Evolutionary conservation across 371 early-diverging fungal genomes (phyloP).

Genomic region (Mortierella sp.): DNA sequence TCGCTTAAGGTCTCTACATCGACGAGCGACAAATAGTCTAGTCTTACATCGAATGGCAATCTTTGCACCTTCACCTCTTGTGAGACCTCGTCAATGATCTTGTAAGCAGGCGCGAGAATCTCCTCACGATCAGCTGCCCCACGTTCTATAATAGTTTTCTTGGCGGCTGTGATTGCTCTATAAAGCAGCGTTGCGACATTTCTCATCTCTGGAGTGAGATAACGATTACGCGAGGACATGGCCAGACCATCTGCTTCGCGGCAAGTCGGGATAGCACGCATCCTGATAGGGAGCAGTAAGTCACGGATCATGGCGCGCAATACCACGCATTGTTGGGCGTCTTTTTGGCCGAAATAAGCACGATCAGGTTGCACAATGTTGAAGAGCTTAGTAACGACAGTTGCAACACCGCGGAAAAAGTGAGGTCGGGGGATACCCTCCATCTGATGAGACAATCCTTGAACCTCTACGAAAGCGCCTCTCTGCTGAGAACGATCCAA

Average conservation of each 20-base stretch:
- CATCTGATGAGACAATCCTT: slow-evolving; percentile 89
- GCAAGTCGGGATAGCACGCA: slow-evolving; percentile 83
- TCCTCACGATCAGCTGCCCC: slow-evolving; percentile 64
- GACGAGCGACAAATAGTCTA: slow-evolving; percentile 91
- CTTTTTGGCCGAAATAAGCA: slow-evolving; percentile 97
- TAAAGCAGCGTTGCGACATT: slow-evolving; percentile 80
- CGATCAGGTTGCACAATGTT: slow-evolving; percentile 89
- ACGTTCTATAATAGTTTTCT: slow-evolving; percentile 58
- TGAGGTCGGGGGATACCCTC: slow-evolving; percentile 95
- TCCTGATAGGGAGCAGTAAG: slow-evolving; percentile 80
- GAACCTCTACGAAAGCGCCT: slow-evolving; percentile 94
- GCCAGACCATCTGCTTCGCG: slow-evolving; percentile 93
- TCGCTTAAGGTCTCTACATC: slow-evolving; percentile 79
- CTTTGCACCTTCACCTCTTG: slow-evolving; percentile 57
- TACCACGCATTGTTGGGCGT: slow-evolving; percentile 96
- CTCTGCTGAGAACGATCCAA: slow-evolving; percentile 80
- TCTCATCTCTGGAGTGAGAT: slow-evolving; percentile 82
- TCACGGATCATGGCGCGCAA: slow-evolving; percentile 85
- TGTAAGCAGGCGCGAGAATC: slow-evolving; percentile 64
- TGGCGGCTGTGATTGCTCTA: slow-evolving; percentile 73
- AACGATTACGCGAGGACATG: slow-evolving; percentile 91
- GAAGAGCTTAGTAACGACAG: slow-evolving; percentile 94
- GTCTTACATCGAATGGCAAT: slow-evolving; percentile 64
- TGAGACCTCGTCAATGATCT: slow-evolving; percentile 58
- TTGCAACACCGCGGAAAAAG: slow-evolving; percentile 98